Conservation (phyloP, 352 stramenopile genomes). For the Globisporangium viniferum region DNA sequence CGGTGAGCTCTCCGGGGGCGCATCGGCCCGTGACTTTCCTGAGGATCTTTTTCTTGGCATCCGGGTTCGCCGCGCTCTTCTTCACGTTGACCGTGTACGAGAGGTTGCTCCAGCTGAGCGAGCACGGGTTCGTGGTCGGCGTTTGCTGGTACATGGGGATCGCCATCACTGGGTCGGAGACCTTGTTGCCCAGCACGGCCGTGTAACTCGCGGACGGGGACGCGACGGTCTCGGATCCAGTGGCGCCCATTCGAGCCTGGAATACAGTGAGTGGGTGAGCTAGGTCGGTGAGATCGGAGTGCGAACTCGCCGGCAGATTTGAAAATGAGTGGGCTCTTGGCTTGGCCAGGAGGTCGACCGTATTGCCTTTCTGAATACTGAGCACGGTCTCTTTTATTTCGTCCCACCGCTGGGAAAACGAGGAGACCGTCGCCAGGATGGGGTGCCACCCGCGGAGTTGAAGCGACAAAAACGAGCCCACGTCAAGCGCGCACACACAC, state of each 20-base stretch:
- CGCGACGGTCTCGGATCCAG: neutral
- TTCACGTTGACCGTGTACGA: slow-evolving; percentile 48
- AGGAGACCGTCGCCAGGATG: neutral
- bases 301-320: neutral
- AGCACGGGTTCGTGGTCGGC: slow-evolving; percentile 30
- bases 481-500: neutral
- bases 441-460: neutral
- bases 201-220: neutral
- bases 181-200: neutral
- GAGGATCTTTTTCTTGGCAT: slow-evolving; percentile 33
- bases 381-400: neutral
- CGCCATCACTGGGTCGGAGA: neutral
- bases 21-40: slow-evolving; percentile 57
- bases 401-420: neutral
- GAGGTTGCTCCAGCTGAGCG: slow-evolving; percentile 68
- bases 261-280: neutral
- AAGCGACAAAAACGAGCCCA: neutral
- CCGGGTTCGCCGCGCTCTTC: slow-evolving; percentile 17
- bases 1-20: slow-evolving; percentile 55
- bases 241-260: neutral
- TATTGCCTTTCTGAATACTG: too few relatives aligned
- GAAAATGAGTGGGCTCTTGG: neutral
- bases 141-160: neutral
- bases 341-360: neutral
- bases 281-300: neutral